Conservation (phyloP, 352 stramenopile species). For the Phytophthora sojae region DNA sequence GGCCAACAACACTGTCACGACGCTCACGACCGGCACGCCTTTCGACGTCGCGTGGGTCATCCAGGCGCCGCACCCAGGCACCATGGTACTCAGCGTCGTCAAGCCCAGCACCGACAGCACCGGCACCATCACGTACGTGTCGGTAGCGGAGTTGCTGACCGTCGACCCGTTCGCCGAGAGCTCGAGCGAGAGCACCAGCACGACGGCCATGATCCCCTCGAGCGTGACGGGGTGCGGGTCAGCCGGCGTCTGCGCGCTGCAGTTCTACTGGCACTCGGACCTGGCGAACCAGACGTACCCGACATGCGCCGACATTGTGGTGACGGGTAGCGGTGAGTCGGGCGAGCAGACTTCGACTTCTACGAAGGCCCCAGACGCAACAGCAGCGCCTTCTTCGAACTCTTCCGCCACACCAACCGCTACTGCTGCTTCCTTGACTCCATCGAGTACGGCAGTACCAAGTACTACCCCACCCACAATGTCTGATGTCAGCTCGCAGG, state of each 20-base stretch:
- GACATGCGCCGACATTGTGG: conserved; percentile 60
- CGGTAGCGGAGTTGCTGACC: conserved; percentile 36
- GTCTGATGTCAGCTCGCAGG: conserved; percentile 1
- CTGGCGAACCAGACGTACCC: conserved; percentile 68
- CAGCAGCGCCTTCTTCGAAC: background rate
- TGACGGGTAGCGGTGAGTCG: conserved; percentile 33
- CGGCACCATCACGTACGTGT: conserved; percentile 59
- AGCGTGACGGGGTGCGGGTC: conserved; percentile 53
- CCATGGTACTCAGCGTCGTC: conserved; percentile 61
- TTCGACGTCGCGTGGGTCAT: conserved; percentile 64
- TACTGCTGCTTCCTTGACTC: background rate
- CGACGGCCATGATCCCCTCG: conserved; percentile 47
- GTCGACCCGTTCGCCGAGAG: conserved; percentile 36
- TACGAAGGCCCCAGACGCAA: background rate
- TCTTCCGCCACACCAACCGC: background rate
- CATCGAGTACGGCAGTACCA: background rate
- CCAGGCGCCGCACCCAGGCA: conserved; percentile 64
- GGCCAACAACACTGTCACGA: conserved; percentile 47
- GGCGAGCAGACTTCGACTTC: background rate
- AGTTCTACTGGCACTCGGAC: conserved; percentile 74
- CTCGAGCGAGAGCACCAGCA: conserved; percentile 15
- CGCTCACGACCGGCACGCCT: conserved; percentile 44
- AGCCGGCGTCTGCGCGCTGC: conserved; percentile 54
- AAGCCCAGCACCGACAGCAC: conserved; percentile 48
- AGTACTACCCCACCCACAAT: conserved; percentile 4